These are phyloP conservation scores for Aegilops tauschii DNA, from an alignment of 176 grass and related monocot species.

Conservation along the genomic window DNA sequence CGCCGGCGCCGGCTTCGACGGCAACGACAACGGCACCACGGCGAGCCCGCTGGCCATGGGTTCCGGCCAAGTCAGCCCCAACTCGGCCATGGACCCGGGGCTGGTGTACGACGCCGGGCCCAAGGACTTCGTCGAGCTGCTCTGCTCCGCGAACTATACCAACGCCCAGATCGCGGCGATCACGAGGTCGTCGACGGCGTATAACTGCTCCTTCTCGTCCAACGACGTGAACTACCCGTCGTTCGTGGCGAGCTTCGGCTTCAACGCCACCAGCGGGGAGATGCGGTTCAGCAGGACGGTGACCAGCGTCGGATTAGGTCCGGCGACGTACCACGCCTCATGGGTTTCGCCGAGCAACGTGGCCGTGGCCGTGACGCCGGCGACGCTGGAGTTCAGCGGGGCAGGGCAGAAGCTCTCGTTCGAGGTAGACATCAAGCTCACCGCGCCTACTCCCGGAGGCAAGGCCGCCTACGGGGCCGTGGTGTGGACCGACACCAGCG, in stretches of 20 bases:
- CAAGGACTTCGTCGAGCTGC: slow-evolving; percentile 52
- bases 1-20: background rate
- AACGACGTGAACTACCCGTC: slow-evolving; percentile 61
- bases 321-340: background rate
- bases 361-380: slow-evolving; percentile 23
- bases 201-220: slow-evolving; percentile 44
- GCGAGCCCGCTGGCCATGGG: slow-evolving; percentile 66
- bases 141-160: slow-evolving; percentile 74
- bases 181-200: slow-evolving; percentile 37
- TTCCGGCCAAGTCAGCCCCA: slow-evolving; percentile 63
- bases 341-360: slow-evolving; percentile 31
- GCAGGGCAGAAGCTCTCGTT: slow-evolving; percentile 32
- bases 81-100: slow-evolving; percentile 67
- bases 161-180: slow-evolving; percentile 57
- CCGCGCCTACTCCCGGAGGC: background rate
- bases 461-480: slow-evolving; percentile 26
- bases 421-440: slow-evolving; percentile 35
- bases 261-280: slow-evolving; percentile 12
- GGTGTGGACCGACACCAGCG: slow-evolving; percentile 30
- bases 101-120: slow-evolving; percentile 66
- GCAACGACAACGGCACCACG: background rate
- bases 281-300: slow-evolving; percentile 40
- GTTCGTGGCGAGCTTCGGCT: slow-evolving; percentile 27
- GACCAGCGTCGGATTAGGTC: slow-evolving; percentile 28
- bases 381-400: slow-evolving; percentile 23